Evolutionary conservation across 805 yeast genomes (phyloP).

Genomic region (Yarrowia deformans): DNA sequence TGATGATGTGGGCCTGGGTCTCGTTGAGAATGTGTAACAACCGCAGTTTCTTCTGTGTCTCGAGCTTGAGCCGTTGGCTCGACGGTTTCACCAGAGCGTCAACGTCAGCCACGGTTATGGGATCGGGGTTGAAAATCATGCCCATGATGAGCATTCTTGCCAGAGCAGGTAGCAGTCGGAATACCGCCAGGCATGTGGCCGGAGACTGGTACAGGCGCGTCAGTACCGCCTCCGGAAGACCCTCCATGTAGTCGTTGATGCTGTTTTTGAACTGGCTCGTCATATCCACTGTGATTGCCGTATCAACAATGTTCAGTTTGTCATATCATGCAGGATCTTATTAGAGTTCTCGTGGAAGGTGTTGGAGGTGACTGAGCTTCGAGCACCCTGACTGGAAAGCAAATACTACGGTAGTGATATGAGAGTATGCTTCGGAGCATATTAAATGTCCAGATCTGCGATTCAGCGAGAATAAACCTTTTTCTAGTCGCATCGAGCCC

Average conservation of each 20-base stretch:
- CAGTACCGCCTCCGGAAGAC: constrained; percentile 86
- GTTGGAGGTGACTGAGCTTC: no score
- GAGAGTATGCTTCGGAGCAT: no score
- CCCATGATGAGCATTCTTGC: constrained; percentile 90
- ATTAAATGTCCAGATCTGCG: no score
- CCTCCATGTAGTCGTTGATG: constrained; percentile 88
- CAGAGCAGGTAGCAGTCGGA: constrained; percentile 82
- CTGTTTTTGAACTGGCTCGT: constrained; percentile 61
- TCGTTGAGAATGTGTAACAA: constrained; percentile 78
- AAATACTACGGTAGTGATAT: no score
- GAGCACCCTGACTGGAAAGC: no score
- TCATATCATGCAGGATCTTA: constrained; percentile 13
- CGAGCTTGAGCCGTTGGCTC: constrained; percentile 64
- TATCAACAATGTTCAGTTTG: constrained; percentile 13
- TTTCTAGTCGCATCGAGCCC: no score
- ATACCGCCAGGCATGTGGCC: constrained; percentile 94
- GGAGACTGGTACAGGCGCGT: constrained; percentile 78
- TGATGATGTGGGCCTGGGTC: constrained; percentile 48
- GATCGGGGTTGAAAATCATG: constrained; percentile 80
- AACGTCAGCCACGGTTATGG: constrained; percentile 58
- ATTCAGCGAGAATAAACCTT: no score
- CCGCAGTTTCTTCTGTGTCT: constrained; percentile 78
- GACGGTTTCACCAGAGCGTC: constrained; percentile 69
- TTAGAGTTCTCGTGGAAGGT: not conserved
- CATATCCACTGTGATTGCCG: constrained; percentile 8